These are phyloP conservation scores for Amaranthus tricolor DNA, from an alignment of 179 eudicot genomes.

Conservation along the genomic window DNA sequence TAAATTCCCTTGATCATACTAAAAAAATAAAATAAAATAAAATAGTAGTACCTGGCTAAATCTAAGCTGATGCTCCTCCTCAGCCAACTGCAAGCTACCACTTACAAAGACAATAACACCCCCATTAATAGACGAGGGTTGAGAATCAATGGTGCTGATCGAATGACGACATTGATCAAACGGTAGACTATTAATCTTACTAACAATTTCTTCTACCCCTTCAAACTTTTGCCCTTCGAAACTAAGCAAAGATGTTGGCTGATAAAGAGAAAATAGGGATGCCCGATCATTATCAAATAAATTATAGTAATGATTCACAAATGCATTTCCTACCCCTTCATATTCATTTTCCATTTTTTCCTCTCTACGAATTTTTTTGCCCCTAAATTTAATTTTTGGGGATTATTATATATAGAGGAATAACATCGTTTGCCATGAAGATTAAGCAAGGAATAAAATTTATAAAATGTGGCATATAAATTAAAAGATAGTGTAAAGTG, in stretches of 20 bases:
- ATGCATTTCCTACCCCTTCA: slow-evolving; percentile 67
- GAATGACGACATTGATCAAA: slow-evolving; percentile 68
- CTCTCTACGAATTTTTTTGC: neutral
- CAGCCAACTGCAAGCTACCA: slow-evolving; percentile 65
- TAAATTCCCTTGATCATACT: no score
- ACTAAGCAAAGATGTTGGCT: slow-evolving; percentile 59
- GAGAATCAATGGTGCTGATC: slow-evolving; percentile 75
- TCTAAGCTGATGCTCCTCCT: slow-evolving; percentile 71
- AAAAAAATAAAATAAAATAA: no score
- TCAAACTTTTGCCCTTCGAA: slow-evolving; percentile 71
- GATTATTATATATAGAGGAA: slow-evolving; percentile 18
- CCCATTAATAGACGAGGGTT: slow-evolving; percentile 56
- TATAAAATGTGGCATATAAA: slow-evolving; percentile 15
- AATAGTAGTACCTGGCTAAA: slow-evolving; percentile 65
- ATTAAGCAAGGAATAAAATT: slow-evolving; percentile 28
- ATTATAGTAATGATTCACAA: slow-evolving; percentile 73
- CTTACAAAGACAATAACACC: slow-evolving; percentile 77
- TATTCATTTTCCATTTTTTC: slow-evolving; percentile 55
- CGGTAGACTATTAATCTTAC: slow-evolving; percentile 61
- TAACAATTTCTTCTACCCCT: slow-evolving; percentile 52
- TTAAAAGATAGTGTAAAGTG: slow-evolving; percentile 1
- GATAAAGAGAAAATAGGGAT: slow-evolving; percentile 55
- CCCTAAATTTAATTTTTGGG: neutral
- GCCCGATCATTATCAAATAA: slow-evolving; percentile 62
- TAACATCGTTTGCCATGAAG: slow-evolving; percentile 17